phyloP scores from a whole-genome alignment of 176 grass and related monocot species.

The Poa annua region DNA sequence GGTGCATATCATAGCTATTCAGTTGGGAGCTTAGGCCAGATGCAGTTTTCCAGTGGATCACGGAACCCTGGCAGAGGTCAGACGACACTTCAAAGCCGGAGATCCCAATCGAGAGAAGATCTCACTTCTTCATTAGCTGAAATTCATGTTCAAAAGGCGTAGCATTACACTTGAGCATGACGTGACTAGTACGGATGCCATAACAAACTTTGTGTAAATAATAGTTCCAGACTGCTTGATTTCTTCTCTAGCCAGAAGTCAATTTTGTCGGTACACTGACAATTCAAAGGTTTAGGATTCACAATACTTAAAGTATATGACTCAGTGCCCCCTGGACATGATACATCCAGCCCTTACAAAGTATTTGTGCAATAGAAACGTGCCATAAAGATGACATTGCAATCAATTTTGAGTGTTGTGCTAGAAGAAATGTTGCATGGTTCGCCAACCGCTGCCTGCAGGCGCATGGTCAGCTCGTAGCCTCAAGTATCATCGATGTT shows the following conservation, averaged over 20 bases:
- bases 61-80: conserved; percentile 71
- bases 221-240: conserved; percentile 50
- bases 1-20: conserved; percentile 89
- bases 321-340: conserved; percentile 22
- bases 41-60: conserved; percentile 74
- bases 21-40: conserved; percentile 93
- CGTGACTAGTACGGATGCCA: conserved; percentile 43
- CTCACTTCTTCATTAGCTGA: conserved; percentile 78
- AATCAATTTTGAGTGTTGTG: conserved; percentile 5
- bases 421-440: conserved; percentile 35
- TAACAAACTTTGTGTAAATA: conserved; percentile 57
- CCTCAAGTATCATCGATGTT: not conserved
- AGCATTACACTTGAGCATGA: conserved; percentile 51
- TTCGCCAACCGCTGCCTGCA: conserved; percentile 12
- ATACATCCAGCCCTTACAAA: conserved; percentile 34
- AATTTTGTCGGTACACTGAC: conserved; percentile 60
- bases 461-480: conserved; percentile 19
- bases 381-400: conserved; percentile 27
- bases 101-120: conserved; percentile 95
- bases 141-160: conserved; percentile 77
- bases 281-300: conserved; percentile 43
- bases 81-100: conserved; percentile 87
- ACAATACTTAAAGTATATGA: conserved; percentile 38
- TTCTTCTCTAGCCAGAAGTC: conserved; percentile 61
- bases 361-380: conserved; percentile 42